Evolutionary conservation across 2,329 filamentous ascomycete genomes (phyloP), one percentile per base, ranked within the genome.

Genomic region (Huntiella omanensis): DNA sequence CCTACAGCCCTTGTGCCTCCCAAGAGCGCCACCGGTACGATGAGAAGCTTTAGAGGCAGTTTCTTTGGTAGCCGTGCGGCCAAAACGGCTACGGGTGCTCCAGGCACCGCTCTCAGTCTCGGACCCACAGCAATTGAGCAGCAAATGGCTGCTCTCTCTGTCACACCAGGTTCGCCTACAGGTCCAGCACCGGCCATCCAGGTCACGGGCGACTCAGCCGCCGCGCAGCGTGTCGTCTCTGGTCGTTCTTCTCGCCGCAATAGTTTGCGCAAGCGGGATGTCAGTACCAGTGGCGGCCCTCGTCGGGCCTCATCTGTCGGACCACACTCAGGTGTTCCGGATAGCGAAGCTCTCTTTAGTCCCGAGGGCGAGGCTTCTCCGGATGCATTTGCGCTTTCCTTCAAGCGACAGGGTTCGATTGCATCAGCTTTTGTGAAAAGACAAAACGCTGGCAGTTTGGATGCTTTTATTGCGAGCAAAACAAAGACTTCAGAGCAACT

Each of bases 21-120:
- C 3, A 79, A 77, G 57, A 84, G 68, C 54, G 73, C 84, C 4
- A 72, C 76, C 5, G 82, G 79, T 12, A 87, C 82, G 1, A 63
- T 79, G 35, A 75, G 73, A 53, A 83, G 75, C 56, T 66, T 83
- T 52, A 74, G 70, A 52, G 77, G 80, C 19, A 91, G 82, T 59
- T 78, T 95, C 22, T 87, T 93, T 58, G 77, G 81, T n/a, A 66
- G 70, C 3, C 45, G 49, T 33, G 39, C 47, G 4, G 33, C 15
- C 5, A 49, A 48, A 34, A 35, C 43, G 8, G 36, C 41, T n/a
- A 32, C 46, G 11, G 39, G 45, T 33, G 38, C 46, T 15, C 47
- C 38, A 6, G 47, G 47, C 11, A 22, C 40, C 7, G 33, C 44
- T 12, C 44, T 49, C 4, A 40, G 44, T 16, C 22, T 28, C 8